A percentile compares a stretch with the other conserved stretches of the same genome.
phyloP scores from a whole-genome alignment of 1,284 basidiomycete genomes.

The Puccinia brachypodii region DNA sequence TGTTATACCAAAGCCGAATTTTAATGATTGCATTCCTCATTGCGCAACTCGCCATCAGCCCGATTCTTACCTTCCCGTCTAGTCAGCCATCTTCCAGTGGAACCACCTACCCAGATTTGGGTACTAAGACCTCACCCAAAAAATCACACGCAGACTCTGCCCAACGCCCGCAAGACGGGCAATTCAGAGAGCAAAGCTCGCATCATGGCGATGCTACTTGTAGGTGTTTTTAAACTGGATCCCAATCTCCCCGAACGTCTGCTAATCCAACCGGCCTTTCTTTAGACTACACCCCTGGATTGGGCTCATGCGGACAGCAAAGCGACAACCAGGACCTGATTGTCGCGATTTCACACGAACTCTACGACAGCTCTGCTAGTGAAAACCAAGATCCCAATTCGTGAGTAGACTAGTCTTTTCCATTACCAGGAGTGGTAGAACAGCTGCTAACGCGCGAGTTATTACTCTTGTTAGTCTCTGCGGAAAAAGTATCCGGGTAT shows the following conservation, averaged over 20 bases:
- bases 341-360: conserved; percentile 64
- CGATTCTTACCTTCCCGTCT: conserved; percentile 8
- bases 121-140: background rate
- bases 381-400: conserved; percentile 58
- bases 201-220: conserved; percentile 29
- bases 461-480: conserved; percentile 29
- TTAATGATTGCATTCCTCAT: conserved; percentile 3
- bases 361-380: conserved; percentile 66
- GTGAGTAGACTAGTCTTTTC: conserved; percentile 10
- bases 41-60: background rate
- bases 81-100: background rate
- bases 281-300: conserved; percentile 62
- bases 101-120: background rate
- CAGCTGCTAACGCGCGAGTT: background rate
- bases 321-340: conserved; percentile 65
- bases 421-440: background rate
- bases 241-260: background rate
- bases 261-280: background rate
- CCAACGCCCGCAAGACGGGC: background rate
- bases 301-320: conserved; percentile 69
- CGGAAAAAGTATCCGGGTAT: conserved; percentile 35
- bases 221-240: background rate
- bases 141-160: background rate
- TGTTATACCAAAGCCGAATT: background rate
- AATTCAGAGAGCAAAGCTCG: background rate